phyloP scores from a whole-genome alignment of 75 land plant genomes.

The Azolla pinnata region DNA sequence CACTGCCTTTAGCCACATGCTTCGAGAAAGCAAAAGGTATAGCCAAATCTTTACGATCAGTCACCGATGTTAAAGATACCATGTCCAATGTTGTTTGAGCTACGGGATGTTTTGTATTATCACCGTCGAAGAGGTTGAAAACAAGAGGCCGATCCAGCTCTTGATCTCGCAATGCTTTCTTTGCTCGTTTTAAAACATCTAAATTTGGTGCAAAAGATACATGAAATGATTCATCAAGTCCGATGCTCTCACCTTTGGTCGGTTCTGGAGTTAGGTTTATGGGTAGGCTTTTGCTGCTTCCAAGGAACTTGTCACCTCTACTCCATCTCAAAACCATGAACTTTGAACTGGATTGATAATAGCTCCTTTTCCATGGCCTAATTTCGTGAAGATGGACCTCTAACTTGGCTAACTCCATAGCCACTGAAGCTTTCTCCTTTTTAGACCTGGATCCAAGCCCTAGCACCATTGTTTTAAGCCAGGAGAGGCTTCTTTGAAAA shows the following conservation, averaged over 20 bases:
- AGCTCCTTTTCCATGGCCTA: constrained; percentile 8
- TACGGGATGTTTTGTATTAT: no score
- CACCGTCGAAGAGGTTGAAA: constrained; percentile 3
- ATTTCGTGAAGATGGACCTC: constrained; percentile 7
- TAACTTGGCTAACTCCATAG: background rate
- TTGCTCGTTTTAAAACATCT: background rate
- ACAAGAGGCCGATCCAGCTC: background rate
- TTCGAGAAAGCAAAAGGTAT: no score
- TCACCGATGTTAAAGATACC: no score
- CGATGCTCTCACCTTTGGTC: background rate
- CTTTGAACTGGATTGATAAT: no score
- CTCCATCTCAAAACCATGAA: background rate
- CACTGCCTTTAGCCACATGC: no score
- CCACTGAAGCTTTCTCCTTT: constrained; percentile 5
- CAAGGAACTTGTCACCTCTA: constrained; percentile 6
- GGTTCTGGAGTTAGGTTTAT: background rate
- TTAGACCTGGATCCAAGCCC: constrained; percentile 10
- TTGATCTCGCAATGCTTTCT: background rate
- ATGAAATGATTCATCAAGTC: background rate
- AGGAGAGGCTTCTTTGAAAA: no score
- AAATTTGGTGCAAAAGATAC: background rate
- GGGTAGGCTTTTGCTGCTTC: background rate
- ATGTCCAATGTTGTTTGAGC: no score
- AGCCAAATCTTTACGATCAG: no score
- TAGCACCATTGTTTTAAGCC: constrained; percentile 12